Conservation (phyloP, 2,329 filamentous ascomycete genomes). For the Fusarium udum region DNA sequence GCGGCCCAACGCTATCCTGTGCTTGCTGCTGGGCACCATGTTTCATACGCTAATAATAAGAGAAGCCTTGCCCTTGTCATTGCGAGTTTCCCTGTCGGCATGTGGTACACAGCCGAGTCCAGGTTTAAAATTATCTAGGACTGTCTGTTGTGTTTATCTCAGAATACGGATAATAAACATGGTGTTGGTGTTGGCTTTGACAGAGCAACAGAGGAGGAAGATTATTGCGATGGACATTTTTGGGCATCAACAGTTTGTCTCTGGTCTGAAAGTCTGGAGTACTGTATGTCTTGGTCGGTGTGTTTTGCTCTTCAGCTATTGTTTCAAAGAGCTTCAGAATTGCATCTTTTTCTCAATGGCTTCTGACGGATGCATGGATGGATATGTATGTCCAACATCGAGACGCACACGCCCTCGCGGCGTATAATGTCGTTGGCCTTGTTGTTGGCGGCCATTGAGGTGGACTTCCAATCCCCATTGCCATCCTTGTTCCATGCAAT, state of each 20-base stretch:
- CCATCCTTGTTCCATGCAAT: slow-evolving; percentile 39
- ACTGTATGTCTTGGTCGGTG: not conserved
- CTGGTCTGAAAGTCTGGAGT: not conserved
- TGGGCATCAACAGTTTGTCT: slow-evolving; percentile 25
- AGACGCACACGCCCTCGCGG: slow-evolving; percentile 32
- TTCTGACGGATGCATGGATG: not conserved
- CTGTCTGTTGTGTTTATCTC: slow-evolving; percentile 28
- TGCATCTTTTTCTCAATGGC: not conserved
- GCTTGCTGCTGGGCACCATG: slow-evolving; percentile 39
- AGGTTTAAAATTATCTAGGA: slow-evolving; percentile 38
- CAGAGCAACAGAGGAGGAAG: slow-evolving; percentile 1
- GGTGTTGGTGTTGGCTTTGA: not conserved
- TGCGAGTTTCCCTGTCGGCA: slow-evolving; percentile 34
- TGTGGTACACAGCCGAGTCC: slow-evolving; percentile 38
- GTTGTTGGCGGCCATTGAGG: slow-evolving; percentile 29
- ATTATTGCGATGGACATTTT: slow-evolving; percentile 14
- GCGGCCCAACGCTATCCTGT: slow-evolving; percentile 39
- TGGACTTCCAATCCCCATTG: slow-evolving; percentile 36
- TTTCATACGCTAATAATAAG: slow-evolving; percentile 43
- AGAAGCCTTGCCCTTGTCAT: slow-evolving; percentile 36
- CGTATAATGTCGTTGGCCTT: slow-evolving; percentile 35
- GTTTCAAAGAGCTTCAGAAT: slow-evolving; percentile 7
- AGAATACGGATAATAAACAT: slow-evolving; percentile 23
- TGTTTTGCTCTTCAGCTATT: slow-evolving; percentile 6
- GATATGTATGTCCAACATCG: slow-evolving; percentile 22